Conservation (phyloP, 2,329 filamentous ascomycete genomes). For the Alternaria sp. region DNA sequence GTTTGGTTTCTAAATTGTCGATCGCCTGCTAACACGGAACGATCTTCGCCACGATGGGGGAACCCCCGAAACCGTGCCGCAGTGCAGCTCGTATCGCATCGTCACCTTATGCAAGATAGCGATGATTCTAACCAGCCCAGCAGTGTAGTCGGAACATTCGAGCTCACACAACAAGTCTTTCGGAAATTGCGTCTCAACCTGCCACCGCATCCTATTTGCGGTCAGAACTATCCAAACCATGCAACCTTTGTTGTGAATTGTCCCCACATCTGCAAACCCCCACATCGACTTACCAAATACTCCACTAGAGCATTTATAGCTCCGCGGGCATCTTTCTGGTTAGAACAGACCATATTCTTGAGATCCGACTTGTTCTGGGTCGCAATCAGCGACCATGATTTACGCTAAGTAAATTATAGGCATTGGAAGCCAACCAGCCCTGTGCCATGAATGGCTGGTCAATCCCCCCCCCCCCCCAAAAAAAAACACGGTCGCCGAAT, state of each 20-base stretch:
- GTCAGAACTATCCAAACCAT: not conserved
- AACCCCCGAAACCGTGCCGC: conserved; percentile 13
- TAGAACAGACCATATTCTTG: not conserved
- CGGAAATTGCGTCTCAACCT: not conserved
- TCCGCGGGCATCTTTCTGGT: not conserved
- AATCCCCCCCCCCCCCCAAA: too few species aligned
- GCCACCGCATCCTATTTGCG: not conserved
- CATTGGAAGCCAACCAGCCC: not conserved
- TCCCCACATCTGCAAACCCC: not conserved
- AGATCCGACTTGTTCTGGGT: not conserved
- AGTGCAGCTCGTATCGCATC: conserved; percentile 3
- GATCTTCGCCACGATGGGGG: conserved; percentile 7
- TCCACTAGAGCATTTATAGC: not conserved
- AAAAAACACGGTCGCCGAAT: not conserved
- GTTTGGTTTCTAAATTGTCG: not conserved
- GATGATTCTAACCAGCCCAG: not conserved
- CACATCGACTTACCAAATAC: too few species aligned
- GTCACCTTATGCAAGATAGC: conserved; percentile 3
- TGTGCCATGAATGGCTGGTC: not conserved
- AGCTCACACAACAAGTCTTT: not conserved
- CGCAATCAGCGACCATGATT: not conserved
- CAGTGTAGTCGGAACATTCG: not conserved
- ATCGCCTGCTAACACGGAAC: conserved; percentile 1
- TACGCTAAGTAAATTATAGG: not conserved
- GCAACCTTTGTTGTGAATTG: not conserved